Evolutionary conservation across 768 basidiomycete species (phyloP), one percentile per base, ranked within the genome.

Genomic region (Russula foetens): DNA sequence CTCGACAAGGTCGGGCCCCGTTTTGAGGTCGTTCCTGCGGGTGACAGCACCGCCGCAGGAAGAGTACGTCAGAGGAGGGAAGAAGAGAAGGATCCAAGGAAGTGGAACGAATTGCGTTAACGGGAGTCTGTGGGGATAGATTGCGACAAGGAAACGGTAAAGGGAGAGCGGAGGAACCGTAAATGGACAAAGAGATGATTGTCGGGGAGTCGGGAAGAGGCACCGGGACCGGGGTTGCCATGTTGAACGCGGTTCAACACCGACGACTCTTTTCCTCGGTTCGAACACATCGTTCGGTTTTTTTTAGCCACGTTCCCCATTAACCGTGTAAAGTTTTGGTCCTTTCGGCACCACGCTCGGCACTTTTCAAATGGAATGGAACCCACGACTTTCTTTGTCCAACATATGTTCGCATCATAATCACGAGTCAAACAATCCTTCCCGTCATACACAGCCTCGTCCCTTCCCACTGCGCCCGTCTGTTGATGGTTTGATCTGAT

Each of bases 131-230:
- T 61, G 56, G 55, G 55, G 60, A 45, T 24, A 38, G 48, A 17
- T 23, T 39, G 35, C 45, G 52, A 57, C 45, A 21, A 7, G 35
- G 14, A 5, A 12, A 11, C 8, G 35, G 35, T 35, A 35, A 35
- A 33, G 14, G 35, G 41, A 28, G 55, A 24, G 56, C 56, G 61
- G 56, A 53, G 56, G 33, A 43, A 26, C 61, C 61, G 41, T 33
- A 62, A 58, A 58, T 45, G 56, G 61, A 58, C 56, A 62, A 53
- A 45, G 61, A 53, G 44, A 53, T n/a, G 61, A 62, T 62, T 62
- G 61, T 62, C 61, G 61, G 56, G 29, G 35, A 9, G 45, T 52
- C 56, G 56, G 44, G 45, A 35, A 46, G 46, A 50, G 47, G 59
- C 31, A 51, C 60, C 60, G 50, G 60, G 60, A 14, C 60, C 55